phyloP scores from a whole-genome alignment of 2,329 filamentous ascomycete genomes.

The Aspergillus luchuensis region DNA sequence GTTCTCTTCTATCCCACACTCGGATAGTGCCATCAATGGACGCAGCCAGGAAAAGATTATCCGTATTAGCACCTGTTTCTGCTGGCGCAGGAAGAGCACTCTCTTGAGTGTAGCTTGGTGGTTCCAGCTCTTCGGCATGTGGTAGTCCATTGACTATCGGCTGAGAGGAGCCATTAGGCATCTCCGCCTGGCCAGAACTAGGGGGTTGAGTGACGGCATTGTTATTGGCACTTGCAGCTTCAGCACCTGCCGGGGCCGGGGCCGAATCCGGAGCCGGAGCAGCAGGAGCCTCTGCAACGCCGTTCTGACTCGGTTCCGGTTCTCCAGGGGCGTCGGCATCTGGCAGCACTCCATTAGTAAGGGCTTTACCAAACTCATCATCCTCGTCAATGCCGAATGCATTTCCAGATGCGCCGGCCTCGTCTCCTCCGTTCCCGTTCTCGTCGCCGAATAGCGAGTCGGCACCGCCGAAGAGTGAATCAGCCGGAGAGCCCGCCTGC shows the following conservation, averaged over 20 bases:
- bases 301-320: constrained; percentile 29
- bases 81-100: constrained; percentile 29
- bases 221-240: constrained; percentile 14
- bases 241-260: constrained; percentile 6
- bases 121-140: constrained; percentile 45
- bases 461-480: constrained; percentile 82
- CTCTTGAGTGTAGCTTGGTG: constrained; percentile 28
- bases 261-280: constrained; percentile 2
- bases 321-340: constrained; percentile 49
- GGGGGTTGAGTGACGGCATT: constrained; percentile 17
- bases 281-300: constrained; percentile 14
- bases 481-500: constrained; percentile 65
- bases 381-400: constrained; percentile 79
- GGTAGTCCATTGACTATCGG: constrained; percentile 44
- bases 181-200: constrained; percentile 20
- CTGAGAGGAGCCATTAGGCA: constrained; percentile 31
- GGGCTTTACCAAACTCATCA: constrained; percentile 74
- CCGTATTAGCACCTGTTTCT: constrained; percentile 55
- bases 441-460: constrained; percentile 89
- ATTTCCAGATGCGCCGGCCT: constrained; percentile 56
- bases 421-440: constrained; percentile 55
- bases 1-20: constrained; percentile 62
- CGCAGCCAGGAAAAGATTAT: constrained; percentile 83
- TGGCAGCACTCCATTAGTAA: constrained; percentile 63
- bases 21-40: constrained; percentile 53